A percentile compares a stretch with the other conserved stretches of the same genome.
Conservation (phyloP, 805 yeast genomes). For the Wickerhamiella galacta region DNA sequence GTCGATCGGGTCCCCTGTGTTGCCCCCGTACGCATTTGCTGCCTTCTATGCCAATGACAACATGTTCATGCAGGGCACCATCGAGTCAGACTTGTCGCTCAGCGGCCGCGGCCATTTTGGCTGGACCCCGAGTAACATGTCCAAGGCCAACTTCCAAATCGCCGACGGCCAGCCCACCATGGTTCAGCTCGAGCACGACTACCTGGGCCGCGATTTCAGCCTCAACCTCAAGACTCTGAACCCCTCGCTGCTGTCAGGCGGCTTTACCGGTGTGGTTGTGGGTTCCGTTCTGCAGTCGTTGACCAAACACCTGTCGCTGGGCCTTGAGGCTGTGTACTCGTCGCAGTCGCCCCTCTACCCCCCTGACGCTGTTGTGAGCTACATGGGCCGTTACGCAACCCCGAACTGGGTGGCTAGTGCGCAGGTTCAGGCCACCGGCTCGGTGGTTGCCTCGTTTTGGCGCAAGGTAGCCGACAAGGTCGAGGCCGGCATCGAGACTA, state of each 20-base stretch:
- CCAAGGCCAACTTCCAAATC: slow-evolving; percentile 77
- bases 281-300: slow-evolving; percentile 82
- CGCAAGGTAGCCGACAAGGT: slow-evolving; percentile 82
- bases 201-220: slow-evolving; percentile 76
- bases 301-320: slow-evolving; percentile 68
- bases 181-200: slow-evolving; percentile 93
- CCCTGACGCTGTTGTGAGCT: slow-evolving; percentile 81
- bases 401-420: slow-evolving; percentile 89
- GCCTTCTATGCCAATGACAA: slow-evolving; percentile 79
- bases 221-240: slow-evolving; percentile 80
- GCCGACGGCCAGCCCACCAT: slow-evolving; percentile 81
- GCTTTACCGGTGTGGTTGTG: slow-evolving; percentile 80
- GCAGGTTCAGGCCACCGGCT: slow-evolving; percentile 85
- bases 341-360: slow-evolving; percentile 46
- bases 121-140: slow-evolving; percentile 62
- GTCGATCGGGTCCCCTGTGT: slow-evolving; percentile 65
- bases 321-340: slow-evolving; percentile 84
- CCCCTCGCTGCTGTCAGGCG: slow-evolving; percentile 62
- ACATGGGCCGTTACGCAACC: slow-evolving; percentile 76
- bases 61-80: slow-evolving; percentile 74
- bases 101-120: slow-evolving; percentile 84
- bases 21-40: slow-evolving; percentile 83
- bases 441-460: slow-evolving; percentile 80
- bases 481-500: slow-evolving; percentile 33
- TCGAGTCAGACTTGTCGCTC: slow-evolving; percentile 73